Conservation (phyloP, 805 yeast genomes). For the Zygotorulaspora sp. region DNA sequence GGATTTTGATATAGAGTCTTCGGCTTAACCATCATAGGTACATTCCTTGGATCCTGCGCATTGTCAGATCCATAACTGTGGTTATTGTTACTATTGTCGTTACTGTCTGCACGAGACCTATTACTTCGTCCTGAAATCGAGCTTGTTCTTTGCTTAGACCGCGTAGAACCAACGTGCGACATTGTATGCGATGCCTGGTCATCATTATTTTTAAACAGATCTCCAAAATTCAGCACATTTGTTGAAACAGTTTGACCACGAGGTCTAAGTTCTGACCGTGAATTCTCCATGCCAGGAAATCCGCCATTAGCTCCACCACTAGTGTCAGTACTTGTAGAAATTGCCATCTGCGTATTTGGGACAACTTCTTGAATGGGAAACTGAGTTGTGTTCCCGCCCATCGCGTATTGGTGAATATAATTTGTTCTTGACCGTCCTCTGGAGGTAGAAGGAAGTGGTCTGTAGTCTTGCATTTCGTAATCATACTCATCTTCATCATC, state of each 20-base stretch:
- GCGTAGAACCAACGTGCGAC: not conserved
- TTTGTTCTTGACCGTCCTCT: constrained; percentile 14
- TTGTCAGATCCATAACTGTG: constrained; percentile 4
- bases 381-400: constrained; percentile 12
- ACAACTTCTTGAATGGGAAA: constrained; percentile 33
- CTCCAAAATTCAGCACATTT: constrained; percentile 20
- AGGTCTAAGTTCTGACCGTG: constrained; percentile 13
- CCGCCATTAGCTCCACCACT: constrained; percentile 9
- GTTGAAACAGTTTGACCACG: constrained; percentile 22
- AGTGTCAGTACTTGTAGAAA: constrained; percentile 17
- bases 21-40: constrained; percentile 36
- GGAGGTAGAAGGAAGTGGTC: constrained; percentile 11
- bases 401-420: constrained; percentile 29
- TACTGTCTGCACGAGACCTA: constrained; percentile 6
- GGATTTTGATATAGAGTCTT: constrained; percentile 38
- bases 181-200: constrained; percentile 9
- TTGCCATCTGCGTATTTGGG: constrained; percentile 30
- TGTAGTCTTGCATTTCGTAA: constrained; percentile 21
- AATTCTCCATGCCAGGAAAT: constrained; percentile 10
- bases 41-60: constrained; percentile 11
- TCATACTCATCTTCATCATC: constrained; percentile 16
- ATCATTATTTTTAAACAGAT: constrained; percentile 13
- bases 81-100: constrained; percentile 2
- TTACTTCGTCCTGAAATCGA: constrained; percentile 7
- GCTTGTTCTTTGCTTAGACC: constrained; percentile 3